phyloP scores from a whole-genome alignment of 148 eudicot species.

The Vaccinium macrocarpon region DNA sequence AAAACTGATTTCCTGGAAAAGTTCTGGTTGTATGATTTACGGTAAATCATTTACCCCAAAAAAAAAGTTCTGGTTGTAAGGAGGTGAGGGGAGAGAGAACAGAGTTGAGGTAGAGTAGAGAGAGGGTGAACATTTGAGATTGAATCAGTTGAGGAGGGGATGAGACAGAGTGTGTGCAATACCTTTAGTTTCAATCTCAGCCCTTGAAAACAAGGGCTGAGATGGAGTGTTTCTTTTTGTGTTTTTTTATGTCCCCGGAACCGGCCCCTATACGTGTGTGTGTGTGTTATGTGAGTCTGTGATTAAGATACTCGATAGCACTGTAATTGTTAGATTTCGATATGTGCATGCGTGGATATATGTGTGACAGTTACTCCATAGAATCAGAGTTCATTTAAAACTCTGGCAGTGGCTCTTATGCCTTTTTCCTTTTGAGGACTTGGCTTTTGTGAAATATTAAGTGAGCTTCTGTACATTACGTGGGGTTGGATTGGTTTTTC shows the following conservation, averaged over 20 bases:
- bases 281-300: neutral
- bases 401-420: neutral
- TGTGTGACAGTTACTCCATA: neutral
- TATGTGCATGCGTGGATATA: neutral
- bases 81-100: too few species aligned
- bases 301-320: neutral
- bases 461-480: neutral
- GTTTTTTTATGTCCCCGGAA: too few species aligned
- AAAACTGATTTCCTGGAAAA: constrained; percentile 19
- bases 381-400: neutral
- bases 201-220: too few species aligned
- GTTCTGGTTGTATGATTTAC: constrained; percentile 23
- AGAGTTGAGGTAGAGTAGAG: too few species aligned
- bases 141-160: too few species aligned
- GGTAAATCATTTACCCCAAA: constrained; percentile 25
- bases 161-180: too few species aligned
- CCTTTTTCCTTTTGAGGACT: neutral
- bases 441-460: neutral
- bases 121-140: too few species aligned
- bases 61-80: too few species aligned
- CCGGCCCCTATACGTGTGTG: too few species aligned
- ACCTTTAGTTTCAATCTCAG: too few species aligned
- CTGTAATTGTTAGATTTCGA: neutral
- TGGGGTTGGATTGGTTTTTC: neutral
- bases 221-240: too few species aligned